Base-by-base conservation (phyloP, 202 grass and related monocot genomes). In the Zizania palustris region DNA sequence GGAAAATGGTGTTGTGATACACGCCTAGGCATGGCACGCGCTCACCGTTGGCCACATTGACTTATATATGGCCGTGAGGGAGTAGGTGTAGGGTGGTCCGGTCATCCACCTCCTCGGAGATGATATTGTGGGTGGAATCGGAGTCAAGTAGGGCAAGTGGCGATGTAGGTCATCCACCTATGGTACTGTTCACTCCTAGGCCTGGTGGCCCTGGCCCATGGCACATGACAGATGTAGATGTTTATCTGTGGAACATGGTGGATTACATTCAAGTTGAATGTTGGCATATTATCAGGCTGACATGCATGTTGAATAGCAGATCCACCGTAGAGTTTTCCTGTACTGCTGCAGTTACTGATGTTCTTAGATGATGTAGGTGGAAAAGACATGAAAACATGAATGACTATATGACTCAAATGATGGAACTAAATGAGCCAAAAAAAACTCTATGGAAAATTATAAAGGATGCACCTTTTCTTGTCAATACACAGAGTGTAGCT, bases 271-370 rank as follows among this genome's bases (percentile, higher is more conserved):
- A 59, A 18, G 12, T 64, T 40, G 76, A 22, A 37, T 19, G 28
- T 1, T 11, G 11, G 1, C 3, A 11, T 3, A 57, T 71, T 37
- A 56, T 55, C 1, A n/a, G 38, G 16, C 58, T 58, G 14, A 72
- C 33, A 75, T 55, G 60, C 28, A 51, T 38, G n/a, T 13, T 45
- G 50, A 5, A 53, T 54, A 65, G 45, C 11, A 6, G 36, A 77
- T 40, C 45, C 16, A 63, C 36, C 10, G 1, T 62, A 76, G 73
- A 76, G 60, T 64, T 76, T 64, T 33, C 14, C 7, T 60, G 13
- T 6, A 3, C 13, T 18, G 7, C 22, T 41, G 45, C 1, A 41
- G 49, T 3, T 73, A 14, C 13, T 55, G 34, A 9, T 72, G 46
- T 59, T 78, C 48, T 12, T 73, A 39, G 34, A 58, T 20, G 5